A percentile compares a stretch with the other conserved stretches of the same genome.
These are phyloP conservation scores for Phialocephala subalpina DNA, from an alignment of 2,329 filamentous ascomycete genomes.

Conservation along the genomic window DNA sequence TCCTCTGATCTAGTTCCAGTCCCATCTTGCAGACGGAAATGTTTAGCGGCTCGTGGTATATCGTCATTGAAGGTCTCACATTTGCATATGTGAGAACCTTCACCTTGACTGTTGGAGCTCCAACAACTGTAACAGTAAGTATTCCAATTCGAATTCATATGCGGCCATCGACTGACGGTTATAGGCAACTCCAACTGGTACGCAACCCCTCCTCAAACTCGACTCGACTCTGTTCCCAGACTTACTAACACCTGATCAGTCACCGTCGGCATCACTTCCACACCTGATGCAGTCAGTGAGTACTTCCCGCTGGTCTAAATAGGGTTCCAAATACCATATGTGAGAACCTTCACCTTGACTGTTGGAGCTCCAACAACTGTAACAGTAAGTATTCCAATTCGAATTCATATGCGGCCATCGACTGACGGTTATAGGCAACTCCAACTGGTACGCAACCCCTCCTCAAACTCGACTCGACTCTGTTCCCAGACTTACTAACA, in stretches of 20 bases:
- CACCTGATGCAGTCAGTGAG: slow-evolving; percentile 8
- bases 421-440: background rate
- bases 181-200: slow-evolving; percentile 5
- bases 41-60: background rate
- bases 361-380: background rate
- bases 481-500: background rate
- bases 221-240: background rate
- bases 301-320: no score
- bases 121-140: slow-evolving; percentile 5
- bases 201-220: background rate
- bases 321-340: no score
- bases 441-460: slow-evolving; percentile 2
- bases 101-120: background rate
- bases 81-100: background rate
- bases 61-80: background rate
- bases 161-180: background rate
- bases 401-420: no score
- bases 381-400: slow-evolving; percentile 1
- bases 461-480: background rate
- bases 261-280: slow-evolving; percentile 6
- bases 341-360: background rate
- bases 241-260: background rate
- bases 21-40: background rate
- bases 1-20: background rate
- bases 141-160: no score